Base-by-base conservation (phyloP, 2,329 filamentous ascomycete species). In the Neonectria hederae region DNA sequence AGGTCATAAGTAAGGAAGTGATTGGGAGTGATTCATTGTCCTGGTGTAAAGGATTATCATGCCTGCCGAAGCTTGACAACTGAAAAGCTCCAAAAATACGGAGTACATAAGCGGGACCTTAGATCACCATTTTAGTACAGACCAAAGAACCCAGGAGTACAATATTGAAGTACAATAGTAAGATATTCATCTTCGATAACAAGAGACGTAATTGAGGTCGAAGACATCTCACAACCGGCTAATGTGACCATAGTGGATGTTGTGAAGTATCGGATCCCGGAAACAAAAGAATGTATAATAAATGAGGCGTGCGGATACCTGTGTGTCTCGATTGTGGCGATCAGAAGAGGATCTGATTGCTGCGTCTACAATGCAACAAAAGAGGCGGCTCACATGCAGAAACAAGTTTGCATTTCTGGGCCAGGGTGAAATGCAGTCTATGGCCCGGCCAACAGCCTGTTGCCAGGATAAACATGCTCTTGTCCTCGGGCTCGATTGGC, bases 361-460 rank as follows among this genome's bases (percentile, higher is more conserved):
- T 35, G 60, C 19, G 51, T 46, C 40, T 35, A 26, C 6, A 9
- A 42, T 19, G n/a, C n/a, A 42, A 42, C 9, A 35, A n/a, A 30
- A 49, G 24, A 21, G 28, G 11, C 10, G 48, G 48, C 28, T 30
- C 26, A 3, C 26, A 38, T 48, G 59, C 49, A 24, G 22, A 48
- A 56, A 26, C 35, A 42, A 17, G 35, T 42, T 57, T 58, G 45
- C 43, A 57, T 14, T 22, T 40, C 19, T 28, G 48, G 24, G n/a
- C 40, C 35, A 30, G n/a, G n/a, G 13, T 17, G 26, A 45, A 24
- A n/a, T 28, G 51, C 45, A 63, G 43, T 35, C 42, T 69, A 55
- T 68, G 64, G 54, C 67, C 69, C 71, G 71, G 68, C 45, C 66
- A 69, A 73, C 64, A 63, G 65, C 56, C 59, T 63, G 62, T 58